Conservation (phyloP, 441 rosid genomes). For the Pelargonium fulgidum region DNA sequence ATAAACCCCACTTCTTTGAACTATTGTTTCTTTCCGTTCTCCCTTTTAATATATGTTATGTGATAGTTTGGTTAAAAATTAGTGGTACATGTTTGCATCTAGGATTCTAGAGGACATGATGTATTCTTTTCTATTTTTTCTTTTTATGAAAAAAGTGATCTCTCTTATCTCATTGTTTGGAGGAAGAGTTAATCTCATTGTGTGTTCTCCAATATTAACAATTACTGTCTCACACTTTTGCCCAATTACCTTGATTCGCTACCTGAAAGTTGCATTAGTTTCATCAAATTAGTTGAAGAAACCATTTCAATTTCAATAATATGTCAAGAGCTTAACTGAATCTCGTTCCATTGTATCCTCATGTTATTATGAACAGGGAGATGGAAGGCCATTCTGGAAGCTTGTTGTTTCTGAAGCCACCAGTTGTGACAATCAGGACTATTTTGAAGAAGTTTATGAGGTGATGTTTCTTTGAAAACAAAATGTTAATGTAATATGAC, state of each 20-base stretch:
- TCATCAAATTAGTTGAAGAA: not conserved
- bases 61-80: too few relatives aligned
- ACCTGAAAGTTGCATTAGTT: not conserved
- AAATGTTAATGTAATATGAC: not conserved
- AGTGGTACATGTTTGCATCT: too few relatives aligned
- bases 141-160: not conserved
- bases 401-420: constrained; percentile 79
- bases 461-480: constrained; percentile 27
- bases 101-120: too few relatives aligned
- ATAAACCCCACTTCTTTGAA: too few relatives aligned
- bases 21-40: too few relatives aligned
- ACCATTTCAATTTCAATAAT: constrained; percentile 2
- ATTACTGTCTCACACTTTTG: not conserved
- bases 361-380: constrained; percentile 47
- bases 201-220: not conserved
- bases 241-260: not conserved
- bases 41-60: too few relatives aligned
- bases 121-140: not conserved
- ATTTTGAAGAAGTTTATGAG: constrained; percentile 84
- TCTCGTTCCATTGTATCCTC: not conserved
- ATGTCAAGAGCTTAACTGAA: constrained; percentile 15
- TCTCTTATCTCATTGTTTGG: not conserved
- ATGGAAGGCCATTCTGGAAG: constrained; percentile 93
- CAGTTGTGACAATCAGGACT: constrained; percentile 58
- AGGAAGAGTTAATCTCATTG: not conserved